Conservation (phyloP, 2,329 filamentous ascomycete genomes). For the Colletotrichum musae region DNA sequence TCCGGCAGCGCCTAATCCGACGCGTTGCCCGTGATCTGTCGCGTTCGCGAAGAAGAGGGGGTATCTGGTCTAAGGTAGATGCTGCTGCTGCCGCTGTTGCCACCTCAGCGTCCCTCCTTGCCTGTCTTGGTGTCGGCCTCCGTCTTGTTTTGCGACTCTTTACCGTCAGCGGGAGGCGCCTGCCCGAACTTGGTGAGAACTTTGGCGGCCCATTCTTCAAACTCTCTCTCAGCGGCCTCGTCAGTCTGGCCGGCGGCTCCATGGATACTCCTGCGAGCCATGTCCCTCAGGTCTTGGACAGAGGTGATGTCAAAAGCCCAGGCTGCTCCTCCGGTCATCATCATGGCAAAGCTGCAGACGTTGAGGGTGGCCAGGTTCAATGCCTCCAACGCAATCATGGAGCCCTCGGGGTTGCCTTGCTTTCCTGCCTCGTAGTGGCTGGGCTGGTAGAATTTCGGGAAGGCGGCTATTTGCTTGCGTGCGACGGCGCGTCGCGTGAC, state of each 20-base stretch:
- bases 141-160: slow-evolving; percentile 9
- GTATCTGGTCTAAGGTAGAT: slow-evolving; percentile 31
- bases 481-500: slow-evolving; percentile 80
- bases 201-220: slow-evolving; percentile 74
- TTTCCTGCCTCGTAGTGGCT: slow-evolving; percentile 62
- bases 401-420: slow-evolving; percentile 70
- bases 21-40: slow-evolving; percentile 21
- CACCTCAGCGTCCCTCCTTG: slow-evolving; percentile 36
- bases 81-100: slow-evolving; percentile 17
- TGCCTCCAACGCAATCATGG: slow-evolving; percentile 84
- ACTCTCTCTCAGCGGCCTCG: slow-evolving; percentile 70
- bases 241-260: slow-evolving; percentile 53
- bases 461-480: slow-evolving; percentile 71
- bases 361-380: slow-evolving; percentile 91
- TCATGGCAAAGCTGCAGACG: slow-evolving; percentile 81
- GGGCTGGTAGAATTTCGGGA: slow-evolving; percentile 81
- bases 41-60: background rate
- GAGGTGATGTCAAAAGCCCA: slow-evolving; percentile 84
- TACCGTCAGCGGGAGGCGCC: slow-evolving; percentile 33
- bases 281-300: slow-evolving; percentile 73
- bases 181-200: slow-evolving; percentile 67
- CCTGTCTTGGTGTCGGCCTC: slow-evolving; percentile 33
- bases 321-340: slow-evolving; percentile 79
- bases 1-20: slow-evolving; percentile 19
- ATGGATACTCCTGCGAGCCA: slow-evolving; percentile 61